Base-by-base conservation (phyloP, 2,329 filamentous ascomycete genomes). In the Hyphodiscus sp. region DNA sequence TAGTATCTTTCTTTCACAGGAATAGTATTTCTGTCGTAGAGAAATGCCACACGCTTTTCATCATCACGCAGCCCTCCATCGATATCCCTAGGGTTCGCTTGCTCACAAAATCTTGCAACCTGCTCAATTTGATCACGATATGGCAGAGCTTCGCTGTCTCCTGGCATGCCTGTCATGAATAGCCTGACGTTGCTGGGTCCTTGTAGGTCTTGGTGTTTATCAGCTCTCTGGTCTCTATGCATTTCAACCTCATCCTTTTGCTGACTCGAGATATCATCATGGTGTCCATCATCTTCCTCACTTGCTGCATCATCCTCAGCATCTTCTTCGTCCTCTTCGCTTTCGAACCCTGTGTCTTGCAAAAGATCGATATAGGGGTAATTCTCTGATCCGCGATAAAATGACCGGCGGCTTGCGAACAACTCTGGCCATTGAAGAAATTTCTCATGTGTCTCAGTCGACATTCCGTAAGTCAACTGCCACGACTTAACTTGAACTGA, bases 91-190 rank as follows among this genome's bases (percentile, higher is more conserved):
- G 10, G 15, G 4, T 18, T 43, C 23, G 30, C 23, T 47, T 48
- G 20, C 45, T 52, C 50, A 42, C 23, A 48, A 54, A 54, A 54
- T 8, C 43, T 42, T 47, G 44, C 47, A 20, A 54, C 52, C 33
- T 45, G 38, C 2, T 54, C 52, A 19, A 54, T 43, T 44, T 54
- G 52, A 50, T 54, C 52, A 20, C 9, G 26, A 47, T 49, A 54
- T 7, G 1, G 15, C 47, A 54, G 42, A 9, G 16, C 18, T 2
- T 47, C 45, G n/a, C 50, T 30, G 33, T 50, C 52, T 30, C 52
- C 52, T 20, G 19, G n/a, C 45, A 49, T 45, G 13, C 51, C 51
- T 45, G 29, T 20, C 52, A 54, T 54, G 20, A 54, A 54, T 15
- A 41, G 9, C 46, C 47, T 54, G 47, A 50, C 47, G 29, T 16